These are phyloP conservation scores for Kazachstania kunashirensis DNA, from an alignment of 805 yeast genomes.

Conservation along the genomic window DNA sequence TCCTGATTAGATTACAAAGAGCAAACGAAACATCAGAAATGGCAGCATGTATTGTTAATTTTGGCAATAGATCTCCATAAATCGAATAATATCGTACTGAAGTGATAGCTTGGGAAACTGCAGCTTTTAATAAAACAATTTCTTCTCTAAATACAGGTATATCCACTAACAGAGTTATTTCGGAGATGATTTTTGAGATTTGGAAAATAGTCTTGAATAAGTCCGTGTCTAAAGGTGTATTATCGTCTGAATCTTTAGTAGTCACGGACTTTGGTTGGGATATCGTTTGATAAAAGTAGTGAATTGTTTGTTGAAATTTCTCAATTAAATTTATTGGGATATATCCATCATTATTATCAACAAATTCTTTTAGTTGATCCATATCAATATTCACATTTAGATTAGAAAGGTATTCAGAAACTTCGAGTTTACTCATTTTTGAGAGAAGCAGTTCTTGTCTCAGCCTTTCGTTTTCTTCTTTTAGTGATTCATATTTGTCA, in stretches of 20 bases:
- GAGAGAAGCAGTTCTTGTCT: conserved; percentile 13
- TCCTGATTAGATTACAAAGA: conserved; percentile 45
- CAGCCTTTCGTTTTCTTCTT: conserved; percentile 11
- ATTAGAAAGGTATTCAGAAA: not conserved
- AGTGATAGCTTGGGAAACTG: conserved; percentile 67
- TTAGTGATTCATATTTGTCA: not conserved
- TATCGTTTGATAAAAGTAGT: conserved; percentile 8
- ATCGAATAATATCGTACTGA: conserved; percentile 64
- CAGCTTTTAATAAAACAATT: conserved; percentile 42
- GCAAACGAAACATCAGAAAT: conserved; percentile 62
- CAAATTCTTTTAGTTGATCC: conserved; percentile 7
- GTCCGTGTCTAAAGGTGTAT: conserved; percentile 7
- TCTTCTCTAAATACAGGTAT: conserved; percentile 31
- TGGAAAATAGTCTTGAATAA: conserved; percentile 21
- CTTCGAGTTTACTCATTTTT: conserved; percentile 19
- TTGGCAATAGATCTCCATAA: conserved; percentile 52
- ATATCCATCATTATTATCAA: conserved; percentile 10
- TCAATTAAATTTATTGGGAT: conserved; percentile 12
- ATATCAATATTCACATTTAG: conserved; percentile 3
- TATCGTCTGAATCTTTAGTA: not conserved
- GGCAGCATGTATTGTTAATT: conserved; percentile 62
- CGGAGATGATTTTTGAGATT: conserved; percentile 15
- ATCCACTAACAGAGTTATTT: conserved; percentile 15
- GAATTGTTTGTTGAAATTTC: conserved; percentile 6
- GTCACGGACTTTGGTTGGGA: conserved; percentile 5